A percentile compares a stretch with the other conserved stretches of the same genome.
Evolutionary conservation across 176 grass and related monocot species (phyloP).

Genomic region (Eleusine indica): DNA sequence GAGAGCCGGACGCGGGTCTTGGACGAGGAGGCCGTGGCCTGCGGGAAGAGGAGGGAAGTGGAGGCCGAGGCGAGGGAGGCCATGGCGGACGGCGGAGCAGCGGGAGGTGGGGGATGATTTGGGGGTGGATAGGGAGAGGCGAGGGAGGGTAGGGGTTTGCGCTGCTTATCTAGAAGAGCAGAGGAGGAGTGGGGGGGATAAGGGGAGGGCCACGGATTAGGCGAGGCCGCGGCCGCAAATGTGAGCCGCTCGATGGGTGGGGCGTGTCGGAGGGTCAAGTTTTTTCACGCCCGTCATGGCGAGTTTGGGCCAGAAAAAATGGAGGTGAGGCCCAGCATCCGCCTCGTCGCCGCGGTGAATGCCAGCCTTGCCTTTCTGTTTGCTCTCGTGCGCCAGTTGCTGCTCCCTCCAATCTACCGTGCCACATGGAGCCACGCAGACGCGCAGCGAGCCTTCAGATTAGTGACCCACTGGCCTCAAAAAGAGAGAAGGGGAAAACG

Average conservation of each 20-base stretch:
- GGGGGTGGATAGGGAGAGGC: slow-evolving; percentile 38
- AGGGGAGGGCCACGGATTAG: slow-evolving; percentile 60
- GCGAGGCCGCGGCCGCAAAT: slow-evolving; percentile 19
- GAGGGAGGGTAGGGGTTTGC: slow-evolving; percentile 21
- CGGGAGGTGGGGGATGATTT: slow-evolving; percentile 17
- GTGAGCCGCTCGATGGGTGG: slow-evolving; percentile 46
- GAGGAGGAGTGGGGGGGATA: slow-evolving; percentile 41
- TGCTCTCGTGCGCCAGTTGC: neutral
- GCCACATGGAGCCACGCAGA: slow-evolving; percentile 26
- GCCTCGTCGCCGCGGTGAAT: slow-evolving; percentile 40
- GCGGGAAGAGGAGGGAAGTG: slow-evolving; percentile 40
- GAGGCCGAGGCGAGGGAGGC: slow-evolving; percentile 47
- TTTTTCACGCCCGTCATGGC: neutral
- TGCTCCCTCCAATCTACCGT: slow-evolving; percentile 7
- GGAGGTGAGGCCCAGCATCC: slow-evolving; percentile 34
- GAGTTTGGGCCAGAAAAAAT: slow-evolving; percentile 48
- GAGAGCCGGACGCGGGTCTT: slow-evolving; percentile 54
- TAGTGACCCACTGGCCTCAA: neutral
- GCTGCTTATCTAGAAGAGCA: slow-evolving; percentile 61
- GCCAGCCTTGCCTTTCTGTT: neutral
- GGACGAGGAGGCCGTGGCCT: slow-evolving; percentile 44
- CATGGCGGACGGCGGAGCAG: slow-evolving; percentile 31
- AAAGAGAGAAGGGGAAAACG: neutral
- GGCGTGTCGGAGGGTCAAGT: neutral
- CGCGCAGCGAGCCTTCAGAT: neutral